phyloP scores from a whole-genome alignment of 2,329 filamentous ascomycete species.

The Aspergillus ochraceoroseus region DNA sequence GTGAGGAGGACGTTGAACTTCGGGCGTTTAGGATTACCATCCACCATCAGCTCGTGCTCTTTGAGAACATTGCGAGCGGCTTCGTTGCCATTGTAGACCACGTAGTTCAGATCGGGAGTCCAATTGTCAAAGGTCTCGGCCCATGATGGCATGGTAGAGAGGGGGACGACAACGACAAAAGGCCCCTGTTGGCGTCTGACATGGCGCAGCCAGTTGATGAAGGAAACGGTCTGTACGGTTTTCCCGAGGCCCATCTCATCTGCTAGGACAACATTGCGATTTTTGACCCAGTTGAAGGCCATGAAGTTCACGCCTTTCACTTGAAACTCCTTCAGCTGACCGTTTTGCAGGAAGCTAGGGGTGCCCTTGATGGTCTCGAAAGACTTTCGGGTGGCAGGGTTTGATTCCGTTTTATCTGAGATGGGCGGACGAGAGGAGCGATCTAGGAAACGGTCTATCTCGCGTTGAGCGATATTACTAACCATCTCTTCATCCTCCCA shows the following conservation, averaged over 20 bases:
- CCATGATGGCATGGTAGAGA: constrained; percentile 97
- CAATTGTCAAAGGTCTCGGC: constrained; percentile 95
- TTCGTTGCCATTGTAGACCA: constrained; percentile 91
- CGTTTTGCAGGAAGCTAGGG: constrained; percentile 76
- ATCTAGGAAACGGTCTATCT: constrained; percentile 88
- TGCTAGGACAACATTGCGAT: constrained; percentile 92
- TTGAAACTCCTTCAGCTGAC: constrained; percentile 87
- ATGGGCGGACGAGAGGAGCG: constrained; percentile 73
- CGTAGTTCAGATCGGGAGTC: constrained; percentile 94
- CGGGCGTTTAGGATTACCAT: constrained; percentile 78
- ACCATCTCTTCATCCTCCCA: constrained; percentile 80
- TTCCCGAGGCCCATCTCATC: constrained; percentile 99
- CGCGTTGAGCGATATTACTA: constrained; percentile 71
- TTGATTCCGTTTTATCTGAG: constrained; percentile 74
- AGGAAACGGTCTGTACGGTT: constrained; percentile 94
- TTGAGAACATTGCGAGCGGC: constrained; percentile 79
- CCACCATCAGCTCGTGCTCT: constrained; percentile 81
- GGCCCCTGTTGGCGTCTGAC: constrained; percentile 85
- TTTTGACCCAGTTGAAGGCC: constrained; percentile 89
- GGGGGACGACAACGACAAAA: constrained; percentile 92
- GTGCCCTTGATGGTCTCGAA: constrained; percentile 72
- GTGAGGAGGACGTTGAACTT: constrained; percentile 98
- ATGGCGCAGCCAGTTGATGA: constrained; percentile 94
- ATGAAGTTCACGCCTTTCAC: constrained; percentile 91
- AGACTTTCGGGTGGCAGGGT: constrained; percentile 65